These are phyloP conservation scores for Candida andamanensis DNA, from an alignment of 805 yeast genomes.

Conservation along the genomic window DNA sequence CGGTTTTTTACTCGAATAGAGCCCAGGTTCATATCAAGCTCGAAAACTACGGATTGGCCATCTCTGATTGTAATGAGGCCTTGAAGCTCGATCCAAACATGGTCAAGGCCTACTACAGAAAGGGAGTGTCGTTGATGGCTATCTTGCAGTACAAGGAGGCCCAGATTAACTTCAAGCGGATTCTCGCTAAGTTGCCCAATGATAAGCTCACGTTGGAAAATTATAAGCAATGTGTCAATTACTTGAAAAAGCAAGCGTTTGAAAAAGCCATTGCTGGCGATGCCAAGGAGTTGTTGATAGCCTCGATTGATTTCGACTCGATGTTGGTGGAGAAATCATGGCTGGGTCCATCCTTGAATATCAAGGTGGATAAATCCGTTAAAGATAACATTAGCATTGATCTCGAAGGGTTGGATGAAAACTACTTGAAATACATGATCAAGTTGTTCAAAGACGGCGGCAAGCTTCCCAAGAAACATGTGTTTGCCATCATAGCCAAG, in stretches of 20 bases:
- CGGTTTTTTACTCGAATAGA: constrained; percentile 73
- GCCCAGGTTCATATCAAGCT: constrained; percentile 85
- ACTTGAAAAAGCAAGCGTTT: constrained; percentile 70
- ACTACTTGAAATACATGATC: constrained; percentile 62
- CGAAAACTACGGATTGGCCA: constrained; percentile 83
- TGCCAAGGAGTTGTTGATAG: constrained; percentile 48
- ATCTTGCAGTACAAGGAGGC: constrained; percentile 73
- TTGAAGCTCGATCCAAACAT: constrained; percentile 61
- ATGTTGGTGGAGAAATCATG: constrained; percentile 50
- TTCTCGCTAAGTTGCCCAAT: constrained; percentile 57
- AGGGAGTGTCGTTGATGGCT: constrained; percentile 79
- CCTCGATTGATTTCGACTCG: constrained; percentile 42
- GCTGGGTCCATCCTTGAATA: constrained; percentile 52
- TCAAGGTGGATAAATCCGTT: constrained; percentile 26
- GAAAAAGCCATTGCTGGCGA: constrained; percentile 81
- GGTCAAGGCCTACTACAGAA: constrained; percentile 78
- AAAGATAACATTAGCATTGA: constrained; percentile 22
- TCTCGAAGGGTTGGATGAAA: constrained; percentile 40
- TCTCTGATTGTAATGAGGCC: constrained; percentile 71
- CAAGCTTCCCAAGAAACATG: constrained; percentile 73
- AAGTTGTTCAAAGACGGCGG: constrained; percentile 70
- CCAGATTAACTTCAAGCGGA: constrained; percentile 57
- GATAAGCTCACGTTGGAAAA: constrained; percentile 66
- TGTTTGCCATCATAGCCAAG: constrained; percentile 72
- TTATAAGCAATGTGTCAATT: constrained; percentile 55